phyloP scores from a whole-genome alignment of 495 filamentous ascomycete genomes.

The Aspergillus incahuasiensis region DNA sequence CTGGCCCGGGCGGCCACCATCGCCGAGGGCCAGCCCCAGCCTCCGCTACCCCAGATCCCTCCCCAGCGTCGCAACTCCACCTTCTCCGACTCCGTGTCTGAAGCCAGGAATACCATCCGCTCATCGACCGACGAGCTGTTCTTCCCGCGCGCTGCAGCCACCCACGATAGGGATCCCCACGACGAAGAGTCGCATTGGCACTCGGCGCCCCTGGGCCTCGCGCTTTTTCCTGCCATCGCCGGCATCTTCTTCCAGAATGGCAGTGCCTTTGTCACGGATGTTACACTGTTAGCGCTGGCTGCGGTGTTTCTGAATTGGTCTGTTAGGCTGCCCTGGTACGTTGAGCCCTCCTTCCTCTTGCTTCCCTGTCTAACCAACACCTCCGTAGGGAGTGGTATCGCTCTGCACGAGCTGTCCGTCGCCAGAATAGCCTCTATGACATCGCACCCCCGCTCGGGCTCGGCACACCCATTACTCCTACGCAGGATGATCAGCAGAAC shows the following conservation, averaged over 20 bases:
- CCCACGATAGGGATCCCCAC: slow-evolving; percentile 18
- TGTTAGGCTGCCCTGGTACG: slow-evolving; percentile 80
- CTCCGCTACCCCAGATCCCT: slow-evolving; percentile 18
- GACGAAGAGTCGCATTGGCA: slow-evolving; percentile 64
- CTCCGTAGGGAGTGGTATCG: slow-evolving; percentile 78
- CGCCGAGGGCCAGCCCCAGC: slow-evolving; percentile 19
- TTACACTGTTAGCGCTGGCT: slow-evolving; percentile 71
- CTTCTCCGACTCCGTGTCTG: slow-evolving; percentile 66
- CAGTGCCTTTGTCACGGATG: slow-evolving; percentile 73
- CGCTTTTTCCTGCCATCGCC: slow-evolving; percentile 76
- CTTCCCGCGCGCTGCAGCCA: slow-evolving; percentile 49
- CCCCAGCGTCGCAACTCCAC: slow-evolving; percentile 64
- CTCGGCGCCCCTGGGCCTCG: slow-evolving; percentile 72
- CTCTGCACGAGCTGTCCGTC: slow-evolving; percentile 62
- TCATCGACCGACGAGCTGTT: slow-evolving; percentile 70
- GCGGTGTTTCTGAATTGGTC: slow-evolving; percentile 93
- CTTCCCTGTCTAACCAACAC: background rate
- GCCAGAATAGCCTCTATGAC: slow-evolving; percentile 41
- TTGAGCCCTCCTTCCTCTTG: background rate
- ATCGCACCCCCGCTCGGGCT: slow-evolving; percentile 28
- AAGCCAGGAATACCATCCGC: slow-evolving; percentile 61
- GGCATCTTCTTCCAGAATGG: slow-evolving; percentile 85
- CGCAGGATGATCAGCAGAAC: slow-evolving; percentile 32
- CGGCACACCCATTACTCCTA: slow-evolving; percentile 39
- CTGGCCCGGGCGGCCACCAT: slow-evolving; percentile 39